phyloP scores from a whole-genome alignment of 768 basidiomycete species.

The Lactarius pseudohatsudake region DNA sequence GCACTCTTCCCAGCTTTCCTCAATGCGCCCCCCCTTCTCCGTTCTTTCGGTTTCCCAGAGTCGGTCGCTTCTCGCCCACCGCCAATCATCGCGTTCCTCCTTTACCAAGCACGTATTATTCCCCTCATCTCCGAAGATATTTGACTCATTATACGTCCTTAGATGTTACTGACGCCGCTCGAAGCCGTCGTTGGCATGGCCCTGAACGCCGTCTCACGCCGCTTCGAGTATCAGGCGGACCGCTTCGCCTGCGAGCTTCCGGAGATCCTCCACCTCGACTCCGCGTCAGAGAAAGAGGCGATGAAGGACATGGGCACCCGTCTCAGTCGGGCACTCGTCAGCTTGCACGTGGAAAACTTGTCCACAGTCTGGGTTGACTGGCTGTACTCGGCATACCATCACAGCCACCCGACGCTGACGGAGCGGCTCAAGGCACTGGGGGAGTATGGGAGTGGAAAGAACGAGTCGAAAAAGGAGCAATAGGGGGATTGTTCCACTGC shows the following conservation, averaged over 20 bases:
- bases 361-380: slow-evolving; percentile 94
- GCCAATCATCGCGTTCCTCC: slow-evolving; percentile 80
- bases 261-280: slow-evolving; percentile 28
- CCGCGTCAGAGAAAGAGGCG: slow-evolving; percentile 46
- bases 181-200: slow-evolving; percentile 69
- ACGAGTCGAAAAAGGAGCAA: slow-evolving; percentile 38
- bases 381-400: slow-evolving; percentile 95
- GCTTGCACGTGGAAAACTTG: slow-evolving; percentile 89
- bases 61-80: slow-evolving; percentile 64
- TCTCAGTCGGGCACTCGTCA: slow-evolving; percentile 77
- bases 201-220: slow-evolving; percentile 81
- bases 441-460: slow-evolving; percentile 26
- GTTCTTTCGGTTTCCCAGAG: slow-evolving; percentile 78
- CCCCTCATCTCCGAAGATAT: neutral
- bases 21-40: slow-evolving; percentile 71
- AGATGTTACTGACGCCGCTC: slow-evolving; percentile 81
- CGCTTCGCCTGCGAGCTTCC: slow-evolving; percentile 77
- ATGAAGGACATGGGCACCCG: slow-evolving; percentile 87
- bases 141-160: neutral
- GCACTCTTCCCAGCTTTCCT: slow-evolving; percentile 90
- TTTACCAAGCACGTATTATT: slow-evolving; percentile 65
- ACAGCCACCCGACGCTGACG: slow-evolving; percentile 92
- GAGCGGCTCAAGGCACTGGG: slow-evolving; percentile 87
- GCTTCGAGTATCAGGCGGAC: slow-evolving; percentile 94
- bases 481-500: slow-evolving; percentile 9